Base-by-base conservation (phyloP, 306 rosid genomes). In the Notholithocarpus densiflorus region DNA sequence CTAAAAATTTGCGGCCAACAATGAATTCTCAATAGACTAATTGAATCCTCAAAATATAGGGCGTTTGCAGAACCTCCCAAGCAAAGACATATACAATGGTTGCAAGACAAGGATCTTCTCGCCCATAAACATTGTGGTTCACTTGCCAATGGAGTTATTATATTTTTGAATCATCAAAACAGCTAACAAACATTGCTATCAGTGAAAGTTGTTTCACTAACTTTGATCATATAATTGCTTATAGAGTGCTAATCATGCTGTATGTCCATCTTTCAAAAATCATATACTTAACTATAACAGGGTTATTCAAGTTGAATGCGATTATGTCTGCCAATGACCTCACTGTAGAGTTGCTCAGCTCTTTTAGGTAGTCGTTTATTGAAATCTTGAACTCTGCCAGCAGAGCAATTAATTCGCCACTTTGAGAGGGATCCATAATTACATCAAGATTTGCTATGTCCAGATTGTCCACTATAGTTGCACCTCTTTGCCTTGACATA, bases 401-500 rank as follows among this genome's bases (percentile, higher is more conserved):
- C 0, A 77, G 0, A 45, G 86, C 81, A 29, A 54, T 14, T 2
- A 5, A 15, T 78, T 87, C 93, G 5, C 94, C 92, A 53, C 81
- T 88, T 75, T 51, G 34, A 1, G 0, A 2, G 20, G 82, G 68
- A 77, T 88, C 59, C 53, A 80, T 57, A 77, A 88, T 72, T 4
- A 52, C 65, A 55, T 79, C 84, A 45, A 83, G 32, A 72, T 88
- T 86, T 6, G 75, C 70, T 75, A 92, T 86, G 37, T 89, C 90
- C 80, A 92, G 79, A 84, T 92, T 78, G 31, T 90, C 97, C 14
- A 90, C 78, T 56, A 90, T 65, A 24, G 74, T 82, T 68, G 93
- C 97, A 55, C 96, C 97, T 65, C 79, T 75, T 81, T 77, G 68
- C 89, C 97, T 92, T 72, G 23, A 78, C 64, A 72, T 78, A 26